Evolutionary conservation across 352 stramenopile genomes (phyloP).

Genomic region (Phytopythium sindhum): DNA sequence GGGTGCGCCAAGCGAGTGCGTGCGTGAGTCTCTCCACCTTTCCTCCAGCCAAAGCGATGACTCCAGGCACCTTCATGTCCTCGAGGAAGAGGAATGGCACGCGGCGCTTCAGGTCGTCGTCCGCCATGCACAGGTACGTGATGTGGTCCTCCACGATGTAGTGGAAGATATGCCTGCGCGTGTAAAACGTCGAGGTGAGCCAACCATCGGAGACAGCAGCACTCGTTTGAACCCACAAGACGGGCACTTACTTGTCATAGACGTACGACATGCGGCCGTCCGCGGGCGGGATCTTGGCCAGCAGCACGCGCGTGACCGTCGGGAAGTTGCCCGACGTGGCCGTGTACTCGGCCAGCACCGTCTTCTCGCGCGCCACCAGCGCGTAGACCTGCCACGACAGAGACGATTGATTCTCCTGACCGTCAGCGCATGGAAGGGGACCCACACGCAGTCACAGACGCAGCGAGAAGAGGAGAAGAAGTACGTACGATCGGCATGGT

Average conservation of each 20-base stretch:
- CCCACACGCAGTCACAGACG: too few species aligned
- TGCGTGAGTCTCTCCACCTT: not conserved
- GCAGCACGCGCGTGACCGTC: constrained; percentile 95
- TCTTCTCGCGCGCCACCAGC: constrained; percentile 96
- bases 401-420: not conserved
- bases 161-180: constrained; percentile 88
- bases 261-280: constrained; percentile 98
- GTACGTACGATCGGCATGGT: constrained; percentile 42
- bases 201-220: too few species aligned
- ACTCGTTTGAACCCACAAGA: too few species aligned
- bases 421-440: not conserved
- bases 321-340: constrained; percentile 96
- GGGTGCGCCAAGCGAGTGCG: not conserved
- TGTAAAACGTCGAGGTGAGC: not conserved
- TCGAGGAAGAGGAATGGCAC: constrained; percentile 98
- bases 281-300: constrained; percentile 93
- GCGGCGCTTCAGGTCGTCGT: constrained; percentile 93
- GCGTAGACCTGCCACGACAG: constrained; percentile 89
- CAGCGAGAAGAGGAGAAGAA: not conserved
- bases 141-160: constrained; percentile 96
- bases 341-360: constrained; percentile 98
- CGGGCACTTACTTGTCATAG: constrained; percentile 90
- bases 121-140: constrained; percentile 98
- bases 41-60: too few species aligned
- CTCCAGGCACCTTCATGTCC: constrained; percentile 95